Evolutionary conservation across 139 green algal species (phyloP), one percentile per base, ranked within the genome.

Genomic region (Tetratostichococcus sp.): DNA sequence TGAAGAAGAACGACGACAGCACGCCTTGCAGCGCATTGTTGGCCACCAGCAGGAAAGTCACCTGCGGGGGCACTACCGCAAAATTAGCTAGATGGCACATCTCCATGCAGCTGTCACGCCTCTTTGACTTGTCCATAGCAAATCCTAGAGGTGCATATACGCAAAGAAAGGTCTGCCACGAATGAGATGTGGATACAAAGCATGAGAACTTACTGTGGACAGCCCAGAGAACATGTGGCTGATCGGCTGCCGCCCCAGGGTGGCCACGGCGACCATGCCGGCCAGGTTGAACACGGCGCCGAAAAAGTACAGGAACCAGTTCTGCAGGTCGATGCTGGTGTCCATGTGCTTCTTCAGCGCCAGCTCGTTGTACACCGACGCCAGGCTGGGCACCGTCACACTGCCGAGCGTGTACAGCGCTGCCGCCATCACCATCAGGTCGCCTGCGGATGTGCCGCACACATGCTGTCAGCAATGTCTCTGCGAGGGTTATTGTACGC

Each of bases 251-350:
- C 30, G 16, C 0, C 75, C 69, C 16, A 72, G 22, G 0, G 74
- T 57, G 59, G 82, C 76, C 34, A 83, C 71, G 25, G 78, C 23
- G 28, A 87, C 22, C 43, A 94, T 62, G 19, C 87, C 91, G 3
- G 82, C 25, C 26, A 92, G 43, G 86, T 98, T 98, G 86, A 98
- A 98, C 43, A 80, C 71, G 22, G 73, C 69, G 39, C 94, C 94
- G 67, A 89, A 98, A 62, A 97, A 96, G 87, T 98, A 98, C 6
- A 98, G 86, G 84, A 97, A 97, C 82, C 98, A 97, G 87, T 98
- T 98, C 85, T 95, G 92, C 67, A 98, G 80, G 80, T 97, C 89
- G 43, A 98, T 92, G 72, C 82, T 93, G 0, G 94, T 97, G 65
- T 98, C 94, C 92, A 97, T 97, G 81, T 98, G 88, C 78, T 88